Evolutionary conservation across 768 basidiomycete genomes (phyloP), one percentile per base, ranked within the genome.

Genomic region (Naematelia aurantialba): DNA sequence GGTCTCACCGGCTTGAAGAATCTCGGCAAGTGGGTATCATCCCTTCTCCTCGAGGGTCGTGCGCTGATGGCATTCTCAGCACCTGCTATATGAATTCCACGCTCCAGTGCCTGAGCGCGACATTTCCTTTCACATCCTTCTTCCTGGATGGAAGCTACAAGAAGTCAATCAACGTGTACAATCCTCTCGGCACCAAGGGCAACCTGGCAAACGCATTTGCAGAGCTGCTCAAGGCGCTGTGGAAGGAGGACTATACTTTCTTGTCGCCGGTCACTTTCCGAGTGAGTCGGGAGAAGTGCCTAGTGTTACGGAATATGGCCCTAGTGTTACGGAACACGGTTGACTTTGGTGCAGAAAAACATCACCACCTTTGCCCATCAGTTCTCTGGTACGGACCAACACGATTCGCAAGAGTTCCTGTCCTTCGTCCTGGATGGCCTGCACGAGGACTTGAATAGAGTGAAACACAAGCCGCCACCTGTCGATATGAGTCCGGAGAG

Each of bases 61-160:
- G 19, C 26, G 11, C 13, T 14, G 53, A 44, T 62, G 30, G 56
- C 46, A 47, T 21, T 8, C 87, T 89, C 17, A 98, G 97, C 75
- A 99, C 96, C 5, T 99, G 96, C 76, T 99, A 98, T 74, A 98
- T 98, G 91, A 98, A 98, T 75, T 89, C 96, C 27, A 92, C 91
- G 4, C 84, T 99, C 14, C 96, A 99, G 77, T 99, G 96, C 76
- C 80, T 99, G 72, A 91, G 87, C 73, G 93, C 93, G 0, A 96
- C 94, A 0, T 85, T 89, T 5, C 94, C 94, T 0, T 94, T 99
- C 76, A 85, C 92, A 27, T 82, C 86, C 55, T 97, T 93, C 79
- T 98, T 99, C 70, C 87, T 85, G 3, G 79, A 77, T 52, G 79
- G 79, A 4, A 69, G 65, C 25, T 80, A 69, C 61, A 76, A 75